Percentiles rank a stretch among this genome's conserved stretches.
phyloP scores from a whole-genome alignment of 805 yeast species.

The Sugiyamaella americana region DNA sequence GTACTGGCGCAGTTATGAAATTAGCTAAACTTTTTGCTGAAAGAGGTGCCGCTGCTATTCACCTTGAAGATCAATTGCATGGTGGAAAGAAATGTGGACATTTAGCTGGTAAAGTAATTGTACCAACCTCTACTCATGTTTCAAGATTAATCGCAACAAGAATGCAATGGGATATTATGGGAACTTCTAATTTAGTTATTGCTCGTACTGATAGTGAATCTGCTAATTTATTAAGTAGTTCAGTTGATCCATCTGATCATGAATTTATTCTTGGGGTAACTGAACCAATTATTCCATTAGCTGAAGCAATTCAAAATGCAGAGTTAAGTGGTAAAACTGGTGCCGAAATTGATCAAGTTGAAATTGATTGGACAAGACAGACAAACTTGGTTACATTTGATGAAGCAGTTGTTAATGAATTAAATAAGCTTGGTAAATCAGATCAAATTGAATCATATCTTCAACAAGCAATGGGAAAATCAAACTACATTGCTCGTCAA shows the following conservation, averaged over 20 bases:
- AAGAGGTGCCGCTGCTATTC: conserved; percentile 61
- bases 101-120: conserved; percentile 54
- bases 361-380: conserved; percentile 42
- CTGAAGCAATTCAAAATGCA: conserved; percentile 41
- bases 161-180: conserved; percentile 62
- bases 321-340: conserved; percentile 36
- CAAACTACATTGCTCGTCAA: conserved; percentile 27
- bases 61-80: conserved; percentile 56
- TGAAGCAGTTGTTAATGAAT: conserved; percentile 41
- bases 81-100: conserved; percentile 67
- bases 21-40: conserved; percentile 61
- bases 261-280: conserved; percentile 47
- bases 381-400: conserved; percentile 42
- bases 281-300: conserved; percentile 37
- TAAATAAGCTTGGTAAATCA: conserved; percentile 27
- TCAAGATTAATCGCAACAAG: conserved; percentile 51
- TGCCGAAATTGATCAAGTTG: conserved; percentile 35
- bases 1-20: conserved; percentile 56
- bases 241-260: conserved; percentile 53
- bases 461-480: conserved; percentile 27
- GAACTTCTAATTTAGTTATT: conserved; percentile 49
- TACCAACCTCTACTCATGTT: conserved; percentile 52
- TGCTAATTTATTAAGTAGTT: conserved; percentile 45
- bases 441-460: conserved; percentile 29
- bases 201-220: conserved; percentile 59